These are phyloP conservation scores for Colletotrichum tropicale DNA, from an alignment of 2,329 filamentous ascomycete genomes.

Conservation along the genomic window DNA sequence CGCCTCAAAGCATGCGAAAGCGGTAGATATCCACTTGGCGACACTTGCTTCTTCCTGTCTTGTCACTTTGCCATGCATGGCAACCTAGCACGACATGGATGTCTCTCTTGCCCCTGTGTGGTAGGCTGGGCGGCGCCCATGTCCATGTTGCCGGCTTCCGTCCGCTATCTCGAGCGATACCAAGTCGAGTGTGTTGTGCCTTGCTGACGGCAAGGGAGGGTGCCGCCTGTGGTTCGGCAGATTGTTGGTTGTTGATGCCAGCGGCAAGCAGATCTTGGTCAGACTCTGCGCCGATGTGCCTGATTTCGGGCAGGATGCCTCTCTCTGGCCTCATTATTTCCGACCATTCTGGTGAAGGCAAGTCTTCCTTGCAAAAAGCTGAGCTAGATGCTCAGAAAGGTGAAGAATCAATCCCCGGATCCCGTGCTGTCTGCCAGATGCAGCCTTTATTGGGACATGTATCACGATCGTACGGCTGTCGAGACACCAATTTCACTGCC, in stretches of 20 bases:
- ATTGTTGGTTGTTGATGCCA: background rate
- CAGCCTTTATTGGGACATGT: background rate
- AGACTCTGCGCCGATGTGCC: background rate
- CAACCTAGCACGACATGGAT: background rate
- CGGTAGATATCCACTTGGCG: background rate
- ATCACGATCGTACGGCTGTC: background rate
- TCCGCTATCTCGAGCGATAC: background rate
- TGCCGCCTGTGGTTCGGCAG: background rate
- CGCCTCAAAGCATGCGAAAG: background rate
- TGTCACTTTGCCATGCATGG: constrained; percentile 4
- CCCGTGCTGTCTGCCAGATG: background rate
- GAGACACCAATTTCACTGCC: constrained; percentile 14
- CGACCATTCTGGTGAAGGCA: background rate
- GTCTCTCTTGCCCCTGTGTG: background rate
- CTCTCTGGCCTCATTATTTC: background rate
- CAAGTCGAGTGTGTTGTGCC: background rate
- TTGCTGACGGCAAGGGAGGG: background rate
- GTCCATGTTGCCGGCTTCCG: background rate
- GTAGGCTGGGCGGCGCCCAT: background rate
- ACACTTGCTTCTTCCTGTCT: constrained; percentile 5
- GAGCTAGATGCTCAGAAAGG: background rate
- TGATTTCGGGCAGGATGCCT: background rate
- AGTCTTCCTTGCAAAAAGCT: background rate
- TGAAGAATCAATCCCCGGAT: background rate
- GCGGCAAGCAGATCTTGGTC: background rate